A percentile compares a stretch with the other conserved stretches of the same genome.
Evolutionary conservation across 2,329 filamentous ascomycete genomes (phyloP).

Genomic region (Ampelomyces quisqualis): DNA sequence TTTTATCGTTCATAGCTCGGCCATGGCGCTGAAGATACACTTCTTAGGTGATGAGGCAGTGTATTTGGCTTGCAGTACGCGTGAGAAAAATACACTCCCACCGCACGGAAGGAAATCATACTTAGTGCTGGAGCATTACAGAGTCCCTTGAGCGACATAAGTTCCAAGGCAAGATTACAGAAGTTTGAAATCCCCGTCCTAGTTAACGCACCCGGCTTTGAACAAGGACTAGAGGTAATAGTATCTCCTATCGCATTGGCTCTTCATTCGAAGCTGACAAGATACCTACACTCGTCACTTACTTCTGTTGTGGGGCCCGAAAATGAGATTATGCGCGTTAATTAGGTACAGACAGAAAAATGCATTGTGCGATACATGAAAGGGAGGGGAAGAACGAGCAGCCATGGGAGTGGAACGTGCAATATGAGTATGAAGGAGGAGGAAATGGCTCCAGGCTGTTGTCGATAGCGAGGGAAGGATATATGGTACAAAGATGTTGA

Average conservation of each 20-base stretch:
- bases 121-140: slow-evolving; percentile 32
- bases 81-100: slow-evolving; percentile 12
- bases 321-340: slow-evolving; percentile 26
- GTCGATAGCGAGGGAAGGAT: slow-evolving; percentile 38
- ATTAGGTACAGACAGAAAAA: slow-evolving; percentile 15
- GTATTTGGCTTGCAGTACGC: slow-evolving; percentile 12
- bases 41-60: slow-evolving; percentile 18
- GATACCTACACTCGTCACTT: neutral
- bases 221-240: slow-evolving; percentile 23
- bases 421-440: slow-evolving; percentile 33
- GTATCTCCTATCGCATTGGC: no score
- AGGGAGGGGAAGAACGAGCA: slow-evolving; percentile 14
- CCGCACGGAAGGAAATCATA: slow-evolving; percentile 24
- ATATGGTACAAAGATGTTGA: slow-evolving; percentile 30
- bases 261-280: no score
- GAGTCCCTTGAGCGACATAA: slow-evolving; percentile 41
- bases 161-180: slow-evolving; percentile 19
- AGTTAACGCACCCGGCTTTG: slow-evolving; percentile 23
- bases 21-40: slow-evolving; percentile 54
- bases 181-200: slow-evolving; percentile 19
- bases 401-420: slow-evolving; percentile 30
- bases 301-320: slow-evolving; percentile 13
- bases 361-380: slow-evolving; percentile 22
- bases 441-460: slow-evolving; percentile 34
- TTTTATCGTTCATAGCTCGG: slow-evolving; percentile 60